phyloP scores from a whole-genome alignment of 1,139 yeast species.

The Meyerozyma smithsonii region DNA sequence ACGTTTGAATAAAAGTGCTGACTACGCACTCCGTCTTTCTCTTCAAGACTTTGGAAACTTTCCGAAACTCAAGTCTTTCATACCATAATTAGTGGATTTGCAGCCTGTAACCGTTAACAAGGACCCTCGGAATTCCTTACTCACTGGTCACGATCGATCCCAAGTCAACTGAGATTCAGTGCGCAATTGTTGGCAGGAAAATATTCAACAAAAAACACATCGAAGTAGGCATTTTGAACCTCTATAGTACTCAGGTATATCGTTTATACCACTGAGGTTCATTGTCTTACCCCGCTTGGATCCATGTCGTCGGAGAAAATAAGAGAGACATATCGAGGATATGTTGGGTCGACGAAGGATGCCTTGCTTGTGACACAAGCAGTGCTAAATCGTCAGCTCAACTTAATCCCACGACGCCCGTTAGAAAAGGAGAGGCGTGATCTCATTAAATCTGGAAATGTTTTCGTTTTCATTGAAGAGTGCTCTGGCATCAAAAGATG shows the following conservation, averaged over 20 bases:
- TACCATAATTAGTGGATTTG: too few species aligned
- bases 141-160: too few species aligned
- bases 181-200: too few species aligned
- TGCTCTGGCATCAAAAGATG: constrained; percentile 81
- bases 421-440: constrained; percentile 69
- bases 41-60: too few species aligned
- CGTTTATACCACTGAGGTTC: too few species aligned
- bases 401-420: constrained; percentile 73
- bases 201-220: too few species aligned
- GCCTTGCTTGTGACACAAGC: constrained; percentile 82
- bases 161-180: too few species aligned
- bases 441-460: constrained; percentile 70
- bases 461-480: constrained; percentile 82
- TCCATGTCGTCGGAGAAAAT: constrained; percentile 24
- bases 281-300: neutral
- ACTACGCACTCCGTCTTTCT: neutral
- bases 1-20: neutral
- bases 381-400: constrained; percentile 55
- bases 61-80: too few species aligned
- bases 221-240: too few species aligned
- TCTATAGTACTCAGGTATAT: too few species aligned
- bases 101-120: too few species aligned
- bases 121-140: too few species aligned
- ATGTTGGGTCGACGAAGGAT: constrained; percentile 76
- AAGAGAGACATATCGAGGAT: constrained; percentile 69